phyloP scores from a whole-genome alignment of 169 alveolate genomes.

The Eimeria mitis region DNA sequence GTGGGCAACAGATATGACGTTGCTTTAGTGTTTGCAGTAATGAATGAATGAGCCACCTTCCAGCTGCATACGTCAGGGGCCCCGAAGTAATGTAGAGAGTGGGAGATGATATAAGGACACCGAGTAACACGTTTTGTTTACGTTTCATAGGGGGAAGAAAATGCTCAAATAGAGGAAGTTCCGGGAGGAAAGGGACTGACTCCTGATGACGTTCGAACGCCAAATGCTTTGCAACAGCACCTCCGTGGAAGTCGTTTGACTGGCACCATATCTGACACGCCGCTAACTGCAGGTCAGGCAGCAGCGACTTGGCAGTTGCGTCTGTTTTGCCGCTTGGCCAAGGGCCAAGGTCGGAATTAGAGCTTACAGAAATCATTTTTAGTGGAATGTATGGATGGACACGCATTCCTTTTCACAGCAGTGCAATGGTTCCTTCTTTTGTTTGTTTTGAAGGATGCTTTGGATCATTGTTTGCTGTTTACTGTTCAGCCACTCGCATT shows the following conservation, averaged over 20 bases:
- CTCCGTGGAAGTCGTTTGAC: slow-evolving; percentile 74
- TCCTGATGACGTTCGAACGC: slow-evolving; percentile 70
- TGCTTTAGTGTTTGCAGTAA: background rate
- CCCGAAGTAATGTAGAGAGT: background rate
- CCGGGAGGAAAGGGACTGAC: slow-evolving; percentile 50
- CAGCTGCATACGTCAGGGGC: background rate
- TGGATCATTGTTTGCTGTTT: background rate
- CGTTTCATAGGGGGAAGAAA: slow-evolving; percentile 40
- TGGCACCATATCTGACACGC: slow-evolving; percentile 70
- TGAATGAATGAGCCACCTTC: background rate
- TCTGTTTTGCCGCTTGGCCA: background rate
- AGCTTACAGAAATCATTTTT: background rate
- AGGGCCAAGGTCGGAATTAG: background rate
- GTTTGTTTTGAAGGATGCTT: background rate
- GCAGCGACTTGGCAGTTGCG: background rate
- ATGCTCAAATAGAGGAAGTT: slow-evolving; percentile 60
- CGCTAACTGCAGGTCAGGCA: slow-evolving; percentile 56
- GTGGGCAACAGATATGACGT: background rate
- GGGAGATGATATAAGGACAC: background rate
- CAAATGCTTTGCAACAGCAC: slow-evolving; percentile 61
- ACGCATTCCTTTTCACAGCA: background rate
- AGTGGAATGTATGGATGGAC: background rate
- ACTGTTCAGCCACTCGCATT: slow-evolving; percentile 42
- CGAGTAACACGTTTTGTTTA: background rate
- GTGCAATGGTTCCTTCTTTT: background rate